Evolutionary conservation across 805 yeast species (phyloP), one percentile per base, ranked within the genome.

Genomic region (Zygosaccharomyces bisporus): DNA sequence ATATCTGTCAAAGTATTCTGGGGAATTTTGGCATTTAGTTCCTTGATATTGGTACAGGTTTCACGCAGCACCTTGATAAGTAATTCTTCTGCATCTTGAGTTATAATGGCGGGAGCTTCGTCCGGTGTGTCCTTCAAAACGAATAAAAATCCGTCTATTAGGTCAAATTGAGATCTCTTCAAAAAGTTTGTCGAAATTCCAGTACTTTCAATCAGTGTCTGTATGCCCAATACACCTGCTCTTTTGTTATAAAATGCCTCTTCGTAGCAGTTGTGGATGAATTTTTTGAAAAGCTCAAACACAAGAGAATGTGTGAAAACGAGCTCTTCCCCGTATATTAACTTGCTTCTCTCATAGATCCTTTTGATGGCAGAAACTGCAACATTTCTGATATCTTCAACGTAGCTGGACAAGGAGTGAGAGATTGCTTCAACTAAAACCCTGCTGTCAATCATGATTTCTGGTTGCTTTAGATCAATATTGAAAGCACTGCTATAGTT

Each of bases 181-280:
- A 91, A 80, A 81, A 95, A 89, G 1, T 72, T 67, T 3, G 79
- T 68, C 0, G 96, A 86, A 36, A 87, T 77, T 1, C 68, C 74
- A 25, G 84, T 66, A 35, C 83, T 93, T 34, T 76, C 75, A 30
- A 88, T 73, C 70, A 91, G 72, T 1, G 88, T 78, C 52, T 79
- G 74, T 38, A 93, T 70, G 17, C 99, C 98, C 20, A 86, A 58
- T 30, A 91, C 81, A 31, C 98, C 97, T 6, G 97, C 97, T 6
- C 86, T 72, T 54, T 93, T 93, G 25, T 81, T 75, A 61, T 85
- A 86, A 66, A 86, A 91, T 27, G 80, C 83, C 63, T 87, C 96
- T 50, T 86, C 95, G 60, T 86, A 93, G 66, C 98, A 90, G 35
- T 87, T 77, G 58, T 95, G 99, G 34, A 93, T 81, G 56, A 95